Percentiles rank a stretch among this genome's conserved stretches.
Evolutionary conservation across 352 stramenopile genomes (phyloP).

Genomic region (Phytopythium ostracodes): DNA sequence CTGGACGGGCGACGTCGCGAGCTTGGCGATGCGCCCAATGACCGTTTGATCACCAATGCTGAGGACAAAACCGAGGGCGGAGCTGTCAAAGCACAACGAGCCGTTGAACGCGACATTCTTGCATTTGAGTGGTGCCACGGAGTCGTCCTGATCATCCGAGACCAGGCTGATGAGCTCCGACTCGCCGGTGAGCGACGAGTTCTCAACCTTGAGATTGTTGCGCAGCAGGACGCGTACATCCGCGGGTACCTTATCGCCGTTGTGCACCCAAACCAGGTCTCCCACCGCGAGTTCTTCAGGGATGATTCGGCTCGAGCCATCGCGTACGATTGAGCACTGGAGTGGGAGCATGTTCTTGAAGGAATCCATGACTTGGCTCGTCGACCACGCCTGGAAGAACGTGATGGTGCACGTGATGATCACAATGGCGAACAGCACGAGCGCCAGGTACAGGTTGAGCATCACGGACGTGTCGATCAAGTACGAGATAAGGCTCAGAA

Average conservation of each 20-base stretch:
- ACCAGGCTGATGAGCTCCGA: slow-evolving; percentile 37
- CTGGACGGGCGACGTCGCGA: slow-evolving; percentile 26
- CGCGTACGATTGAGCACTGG: slow-evolving; percentile 38
- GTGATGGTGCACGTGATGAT: slow-evolving; percentile 34
- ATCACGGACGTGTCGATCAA: too few species aligned
- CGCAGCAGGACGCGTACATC: slow-evolving; percentile 42
- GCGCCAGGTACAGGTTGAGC: too few species aligned
- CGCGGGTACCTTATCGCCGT: slow-evolving; percentile 51
- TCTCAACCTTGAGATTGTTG: slow-evolving; percentile 54
- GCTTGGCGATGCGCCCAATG: slow-evolving; percentile 43
- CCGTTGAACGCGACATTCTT: slow-evolving; percentile 47
- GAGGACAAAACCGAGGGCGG: slow-evolving; percentile 36
- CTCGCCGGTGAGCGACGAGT: slow-evolving; percentile 63
- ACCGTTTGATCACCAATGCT: slow-evolving; percentile 47
- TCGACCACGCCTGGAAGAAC: slow-evolving; percentile 35
- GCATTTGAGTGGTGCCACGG: slow-evolving; percentile 31
- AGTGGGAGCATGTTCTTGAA: slow-evolving; percentile 47
- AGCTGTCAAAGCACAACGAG: slow-evolving; percentile 43
- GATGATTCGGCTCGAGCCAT: slow-evolving; percentile 32
- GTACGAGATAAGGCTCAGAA: too few species aligned
- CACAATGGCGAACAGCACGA: slow-evolving; percentile 27
- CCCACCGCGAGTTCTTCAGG: slow-evolving; percentile 41
- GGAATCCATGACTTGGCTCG: slow-evolving; percentile 43
- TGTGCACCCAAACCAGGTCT: slow-evolving; percentile 45
- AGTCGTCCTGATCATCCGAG: slow-evolving; percentile 16